Percentiles rank a stretch among this genome's conserved stretches.
These are phyloP conservation scores for Mayamaea pseudoterrestris DNA, from an alignment of 108 stramenopile species.

Conservation along the genomic window DNA sequence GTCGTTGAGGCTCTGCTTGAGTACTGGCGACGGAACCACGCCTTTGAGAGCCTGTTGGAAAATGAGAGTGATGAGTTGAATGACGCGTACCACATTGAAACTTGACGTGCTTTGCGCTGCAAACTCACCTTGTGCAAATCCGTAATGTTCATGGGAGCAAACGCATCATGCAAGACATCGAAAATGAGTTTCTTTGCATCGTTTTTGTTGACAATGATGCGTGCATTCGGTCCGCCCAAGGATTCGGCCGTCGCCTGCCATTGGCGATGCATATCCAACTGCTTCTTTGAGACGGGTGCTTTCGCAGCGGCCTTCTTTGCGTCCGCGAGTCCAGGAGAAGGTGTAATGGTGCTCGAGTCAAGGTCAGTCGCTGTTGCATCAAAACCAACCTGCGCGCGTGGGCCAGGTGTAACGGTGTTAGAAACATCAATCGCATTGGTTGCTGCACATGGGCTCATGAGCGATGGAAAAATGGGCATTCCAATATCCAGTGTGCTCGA, in stretches of 20 bases:
- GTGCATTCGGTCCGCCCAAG: slow-evolving; percentile 43
- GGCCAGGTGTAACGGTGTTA: background rate
- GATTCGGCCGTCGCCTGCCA: slow-evolving; percentile 63
- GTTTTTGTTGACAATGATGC: slow-evolving; percentile 49
- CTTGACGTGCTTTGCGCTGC: background rate
- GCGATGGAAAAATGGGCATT: slow-evolving; percentile 12
- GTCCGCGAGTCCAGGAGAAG: background rate
- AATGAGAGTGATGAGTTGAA: background rate
- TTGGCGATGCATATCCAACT: slow-evolving; percentile 38
- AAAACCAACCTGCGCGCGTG: background rate
- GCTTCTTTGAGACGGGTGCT: slow-evolving; percentile 10
- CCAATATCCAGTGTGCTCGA: background rate
- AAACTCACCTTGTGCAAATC: slow-evolving; percentile 44
- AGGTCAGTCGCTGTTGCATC: background rate
- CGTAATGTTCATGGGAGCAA: slow-evolving; percentile 71
- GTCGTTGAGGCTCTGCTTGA: slow-evolving; percentile 49
- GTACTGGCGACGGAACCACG: slow-evolving; percentile 47
- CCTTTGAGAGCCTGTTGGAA: slow-evolving; percentile 8
- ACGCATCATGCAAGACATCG: slow-evolving; percentile 48
- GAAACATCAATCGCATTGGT: no score
- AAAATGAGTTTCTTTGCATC: slow-evolving; percentile 66
- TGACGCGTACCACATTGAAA: background rate
- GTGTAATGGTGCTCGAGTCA: slow-evolving; percentile 2
- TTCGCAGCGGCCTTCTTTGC: slow-evolving; percentile 1
- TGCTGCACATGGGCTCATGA: no score